Conservation (phyloP, 768 basidiomycete genomes). For the Trametes coccinea region DNA sequence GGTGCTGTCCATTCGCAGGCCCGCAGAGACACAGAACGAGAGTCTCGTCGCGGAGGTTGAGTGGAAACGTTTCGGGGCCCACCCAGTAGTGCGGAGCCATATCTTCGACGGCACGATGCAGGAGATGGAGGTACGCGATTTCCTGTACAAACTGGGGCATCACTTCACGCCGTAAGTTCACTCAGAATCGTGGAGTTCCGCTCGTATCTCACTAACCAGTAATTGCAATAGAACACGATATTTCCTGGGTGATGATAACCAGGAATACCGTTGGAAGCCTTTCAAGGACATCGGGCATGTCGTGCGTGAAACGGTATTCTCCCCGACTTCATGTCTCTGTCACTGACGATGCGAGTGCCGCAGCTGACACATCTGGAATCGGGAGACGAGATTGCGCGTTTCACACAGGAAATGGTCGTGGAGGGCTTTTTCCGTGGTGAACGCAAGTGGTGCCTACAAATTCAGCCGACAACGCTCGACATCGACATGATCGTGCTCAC, state of each 20-base stretch:
- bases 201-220: too few relatives aligned
- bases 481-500: constrained; percentile 55
- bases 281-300: constrained; percentile 41
- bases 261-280: constrained; percentile 52
- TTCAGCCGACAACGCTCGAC: constrained; percentile 49
- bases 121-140: constrained; percentile 37
- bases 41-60: constrained; percentile 51
- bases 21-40: constrained; percentile 39
- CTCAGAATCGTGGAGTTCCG: too few relatives aligned
- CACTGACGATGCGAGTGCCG: not conserved
- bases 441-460: constrained; percentile 45
- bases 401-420: constrained; percentile 34
- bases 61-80: constrained; percentile 42
- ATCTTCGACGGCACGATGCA: constrained; percentile 35
- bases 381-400: constrained; percentile 45
- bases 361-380: constrained; percentile 43
- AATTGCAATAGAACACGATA: constrained; percentile 41
- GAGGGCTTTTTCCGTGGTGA: constrained; percentile 53
- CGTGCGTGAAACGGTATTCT: constrained; percentile 33
- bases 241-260: constrained; percentile 50
- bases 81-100: constrained; percentile 45
- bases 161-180: constrained; percentile 44
- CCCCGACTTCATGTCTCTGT: not conserved
- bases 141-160: constrained; percentile 43
- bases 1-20: constrained; percentile 44